phyloP scores from a whole-genome alignment of 1,284 basidiomycete species.

The Ustilago lituana region DNA sequence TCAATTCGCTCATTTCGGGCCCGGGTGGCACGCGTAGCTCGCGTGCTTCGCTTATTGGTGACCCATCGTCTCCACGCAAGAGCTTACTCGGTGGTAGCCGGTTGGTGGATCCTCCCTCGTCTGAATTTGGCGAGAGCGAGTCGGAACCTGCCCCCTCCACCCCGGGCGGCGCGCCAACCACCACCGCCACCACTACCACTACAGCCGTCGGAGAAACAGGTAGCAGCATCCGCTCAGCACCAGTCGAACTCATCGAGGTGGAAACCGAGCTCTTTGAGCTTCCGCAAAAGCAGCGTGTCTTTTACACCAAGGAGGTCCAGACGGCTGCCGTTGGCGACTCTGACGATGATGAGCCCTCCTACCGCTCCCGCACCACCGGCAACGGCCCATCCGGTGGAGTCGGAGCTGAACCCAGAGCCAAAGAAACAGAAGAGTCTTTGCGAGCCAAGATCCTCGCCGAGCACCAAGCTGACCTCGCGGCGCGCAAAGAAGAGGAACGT shows the following conservation, averaged over 20 bases:
- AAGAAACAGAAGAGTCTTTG: conserved; percentile 32
- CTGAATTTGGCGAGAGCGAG: conserved; percentile 49
- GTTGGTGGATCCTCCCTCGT: conserved; percentile 18
- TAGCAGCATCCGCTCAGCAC: conserved; percentile 20
- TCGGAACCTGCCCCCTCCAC: conserved; percentile 27
- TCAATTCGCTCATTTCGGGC: conserved; percentile 53
- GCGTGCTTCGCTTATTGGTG: conserved; percentile 15
- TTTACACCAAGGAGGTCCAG: conserved; percentile 93
- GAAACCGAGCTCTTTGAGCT: conserved; percentile 82
- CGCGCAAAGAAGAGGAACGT: conserved; percentile 73
- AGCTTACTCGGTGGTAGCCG: conserved; percentile 10
- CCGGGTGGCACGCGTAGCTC: conserved; percentile 13
- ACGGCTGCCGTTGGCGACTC: conserved; percentile 63
- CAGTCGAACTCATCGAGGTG: conserved; percentile 82
- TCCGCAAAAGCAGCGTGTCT: conserved; percentile 83
- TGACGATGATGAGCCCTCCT: conserved; percentile 70
- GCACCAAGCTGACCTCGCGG: conserved; percentile 57
- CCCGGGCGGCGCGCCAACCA: conserved; percentile 12
- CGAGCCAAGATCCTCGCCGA: conserved; percentile 45
- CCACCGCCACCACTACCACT: too few species aligned
- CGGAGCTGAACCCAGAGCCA: conserved; percentile 20
- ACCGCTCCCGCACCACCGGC: conserved; percentile 59
- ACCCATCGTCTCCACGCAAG: conserved; percentile 29
- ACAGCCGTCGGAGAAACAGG: conserved; percentile 5
- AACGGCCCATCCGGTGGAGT: conserved; percentile 75